A percentile compares a stretch with the other conserved stretches of the same genome.
These are phyloP conservation scores for Coprinellus aureogranulatus DNA, from an alignment of 768 basidiomycete genomes.

Conservation along the genomic window DNA sequence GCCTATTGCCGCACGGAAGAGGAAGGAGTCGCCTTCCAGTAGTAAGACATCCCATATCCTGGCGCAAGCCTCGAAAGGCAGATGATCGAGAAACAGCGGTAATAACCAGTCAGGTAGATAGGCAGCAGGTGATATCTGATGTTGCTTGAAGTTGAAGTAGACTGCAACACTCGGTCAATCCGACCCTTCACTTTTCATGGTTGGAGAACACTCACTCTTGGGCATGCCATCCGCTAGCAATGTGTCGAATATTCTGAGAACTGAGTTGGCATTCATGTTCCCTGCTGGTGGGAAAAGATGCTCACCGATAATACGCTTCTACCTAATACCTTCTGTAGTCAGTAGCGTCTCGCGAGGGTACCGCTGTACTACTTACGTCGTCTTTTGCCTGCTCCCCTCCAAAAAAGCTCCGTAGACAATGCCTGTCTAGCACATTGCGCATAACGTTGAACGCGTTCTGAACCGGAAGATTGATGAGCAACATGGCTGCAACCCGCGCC, in stretches of 20 bases:
- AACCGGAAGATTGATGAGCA: conserved; percentile 76
- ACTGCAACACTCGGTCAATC: conserved; percentile 42
- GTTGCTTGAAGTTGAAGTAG: conserved; percentile 93
- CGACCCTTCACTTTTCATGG: neutral
- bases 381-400: conserved; percentile 67
- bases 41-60: conserved; percentile 86
- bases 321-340: conserved; percentile 49
- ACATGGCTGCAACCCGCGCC: conserved; percentile 80
- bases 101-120: conserved; percentile 83
- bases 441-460: conserved; percentile 77
- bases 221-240: conserved; percentile 91
- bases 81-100: conserved; percentile 77
- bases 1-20: conserved; percentile 81
- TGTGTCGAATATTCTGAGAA: conserved; percentile 82
- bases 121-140: conserved; percentile 81
- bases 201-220: conserved; percentile 58
- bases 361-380: conserved; percentile 61
- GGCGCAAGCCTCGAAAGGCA: conserved; percentile 90
- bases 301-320: conserved; percentile 86
- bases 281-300: conserved; percentile 6
- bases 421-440: conserved; percentile 82
- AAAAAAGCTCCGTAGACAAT: conserved; percentile 83
- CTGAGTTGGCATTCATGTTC: conserved; percentile 1
- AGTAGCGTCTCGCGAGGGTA: conserved; percentile 13
- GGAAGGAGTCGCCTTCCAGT: conserved; percentile 87